These are phyloP conservation scores for Erigeron canadensis DNA, from an alignment of 129 eudicot genomes.

Conservation along the genomic window DNA sequence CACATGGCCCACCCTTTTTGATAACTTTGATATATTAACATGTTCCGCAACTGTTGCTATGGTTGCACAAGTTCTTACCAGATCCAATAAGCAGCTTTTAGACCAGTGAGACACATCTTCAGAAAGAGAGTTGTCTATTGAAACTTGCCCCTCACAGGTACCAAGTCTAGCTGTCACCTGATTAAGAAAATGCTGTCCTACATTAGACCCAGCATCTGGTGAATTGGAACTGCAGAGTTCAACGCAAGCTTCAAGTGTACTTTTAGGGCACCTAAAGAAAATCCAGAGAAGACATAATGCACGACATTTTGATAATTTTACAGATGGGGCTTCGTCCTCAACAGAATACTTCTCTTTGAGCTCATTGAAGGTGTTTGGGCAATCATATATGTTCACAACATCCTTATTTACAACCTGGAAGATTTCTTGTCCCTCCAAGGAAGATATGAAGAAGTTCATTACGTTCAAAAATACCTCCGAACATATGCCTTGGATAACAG, in stretches of 20 bases:
- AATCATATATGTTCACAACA: conserved; percentile 48
- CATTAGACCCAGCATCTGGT: conserved; percentile 40
- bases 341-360: conserved; percentile 50
- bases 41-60: not conserved
- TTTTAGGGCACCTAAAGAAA: conserved; percentile 65
- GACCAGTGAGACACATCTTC: conserved; percentile 34
- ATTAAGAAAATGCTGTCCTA: conserved; percentile 64
- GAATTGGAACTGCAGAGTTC: conserved; percentile 60
- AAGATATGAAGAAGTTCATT: conserved; percentile 59
- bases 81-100: conserved; percentile 61
- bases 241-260: conserved; percentile 70
- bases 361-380: conserved; percentile 36
- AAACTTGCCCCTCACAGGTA: conserved; percentile 30
- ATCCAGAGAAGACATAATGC: conserved; percentile 62
- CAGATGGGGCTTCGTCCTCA: conserved; percentile 41
- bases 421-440: conserved; percentile 60
- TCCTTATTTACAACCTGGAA: conserved; percentile 67
- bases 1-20: not conserved
- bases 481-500: conserved; percentile 72
- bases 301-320: conserved; percentile 58
- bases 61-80: conserved; percentile 47
- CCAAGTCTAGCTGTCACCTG: conserved; percentile 57
- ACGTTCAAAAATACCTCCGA: conserved; percentile 67
- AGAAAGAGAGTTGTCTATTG: conserved; percentile 29
- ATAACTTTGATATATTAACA: not conserved